phyloP scores from a whole-genome alignment of 495 filamentous ascomycete species.

The Diplogelasinospora grovesii region DNA sequence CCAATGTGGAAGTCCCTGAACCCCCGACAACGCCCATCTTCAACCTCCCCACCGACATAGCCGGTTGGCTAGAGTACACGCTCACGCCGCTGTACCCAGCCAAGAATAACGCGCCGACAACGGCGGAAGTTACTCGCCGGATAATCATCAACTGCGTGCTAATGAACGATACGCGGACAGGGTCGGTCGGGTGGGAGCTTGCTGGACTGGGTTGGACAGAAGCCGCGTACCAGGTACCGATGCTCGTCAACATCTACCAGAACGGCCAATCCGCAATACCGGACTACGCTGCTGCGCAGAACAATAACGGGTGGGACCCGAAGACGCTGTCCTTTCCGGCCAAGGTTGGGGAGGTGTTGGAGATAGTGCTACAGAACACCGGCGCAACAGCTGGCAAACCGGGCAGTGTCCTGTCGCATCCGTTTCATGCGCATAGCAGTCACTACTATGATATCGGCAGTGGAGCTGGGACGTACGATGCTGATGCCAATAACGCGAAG shows the following conservation, averaged over 20 bases:
- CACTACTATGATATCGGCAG: conserved; percentile 55
- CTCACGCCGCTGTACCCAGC: conserved; percentile 35
- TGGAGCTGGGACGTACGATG: conserved; percentile 50
- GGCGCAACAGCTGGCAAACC: conserved; percentile 23
- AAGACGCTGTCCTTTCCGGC: conserved; percentile 44
- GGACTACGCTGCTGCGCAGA: conserved; percentile 35
- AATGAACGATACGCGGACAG: conserved; percentile 11
- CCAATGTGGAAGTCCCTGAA: conserved; percentile 7
- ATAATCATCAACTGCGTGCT: conserved; percentile 38
- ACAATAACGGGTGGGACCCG: conserved; percentile 49
- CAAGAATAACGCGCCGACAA: conserved; percentile 33
- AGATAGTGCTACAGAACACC: conserved; percentile 52
- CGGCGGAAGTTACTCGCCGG: conserved; percentile 48
- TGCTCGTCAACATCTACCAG: conserved; percentile 51
- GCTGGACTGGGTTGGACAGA: conserved; percentile 43
- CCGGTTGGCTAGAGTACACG: conserved; percentile 48
- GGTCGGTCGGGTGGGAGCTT: conserved; percentile 17
- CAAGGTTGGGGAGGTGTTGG: conserved; percentile 53
- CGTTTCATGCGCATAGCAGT: conserved; percentile 54
- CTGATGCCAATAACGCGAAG: conserved; percentile 43
- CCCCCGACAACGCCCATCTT: conserved; percentile 26
- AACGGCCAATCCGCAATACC: conserved; percentile 33
- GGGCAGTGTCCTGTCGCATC: conserved; percentile 50
- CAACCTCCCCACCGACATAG: conserved; percentile 31
- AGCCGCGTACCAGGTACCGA: conserved; percentile 31